Evolutionary conservation across 352 stramenopile species (phyloP).

Genomic region (Blastocystis sp.): DNA sequence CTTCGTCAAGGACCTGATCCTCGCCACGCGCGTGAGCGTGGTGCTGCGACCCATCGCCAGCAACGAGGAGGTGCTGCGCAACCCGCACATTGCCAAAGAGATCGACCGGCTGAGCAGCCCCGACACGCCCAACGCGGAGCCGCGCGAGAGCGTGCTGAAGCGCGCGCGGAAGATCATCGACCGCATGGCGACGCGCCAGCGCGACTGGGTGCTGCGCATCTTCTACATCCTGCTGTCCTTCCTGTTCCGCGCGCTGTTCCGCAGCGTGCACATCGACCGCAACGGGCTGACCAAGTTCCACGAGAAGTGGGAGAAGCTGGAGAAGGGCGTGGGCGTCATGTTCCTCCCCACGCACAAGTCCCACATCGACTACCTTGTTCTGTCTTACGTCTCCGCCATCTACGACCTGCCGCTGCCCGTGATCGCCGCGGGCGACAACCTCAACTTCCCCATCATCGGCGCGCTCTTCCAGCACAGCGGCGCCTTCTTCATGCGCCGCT

Average conservation of each 20-base stretch:
- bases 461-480: slow-evolving; percentile 80
- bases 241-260: slow-evolving; percentile 57
- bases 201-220: slow-evolving; percentile 59
- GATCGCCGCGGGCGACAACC: slow-evolving; percentile 82
- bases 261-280: slow-evolving; percentile 38
- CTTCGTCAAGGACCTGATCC: slow-evolving; percentile 22
- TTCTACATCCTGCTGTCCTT: slow-evolving; percentile 68
- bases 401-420: slow-evolving; percentile 80
- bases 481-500: slow-evolving; percentile 83
- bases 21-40: slow-evolving; percentile 25
- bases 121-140: not conserved
- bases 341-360: slow-evolving; percentile 83
- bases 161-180: slow-evolving; percentile 19
- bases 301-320: slow-evolving; percentile 74
- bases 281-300: slow-evolving; percentile 71
- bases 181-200: slow-evolving; percentile 48
- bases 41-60: slow-evolving; percentile 17
- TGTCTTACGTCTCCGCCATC: slow-evolving; percentile 83
- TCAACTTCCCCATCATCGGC: slow-evolving; percentile 80
- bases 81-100: slow-evolving; percentile 56
- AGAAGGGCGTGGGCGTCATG: slow-evolving; percentile 77
- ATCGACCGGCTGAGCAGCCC: slow-evolving; percentile 35
- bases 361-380: slow-evolving; percentile 84
- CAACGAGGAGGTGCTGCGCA: slow-evolving; percentile 49
- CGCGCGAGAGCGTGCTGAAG: slow-evolving; percentile 10